A percentile compares a stretch with the other conserved stretches of the same genome.
Evolutionary conservation across 805 yeast species (phyloP).

Genomic region (Metschnikowia colocasiae): DNA sequence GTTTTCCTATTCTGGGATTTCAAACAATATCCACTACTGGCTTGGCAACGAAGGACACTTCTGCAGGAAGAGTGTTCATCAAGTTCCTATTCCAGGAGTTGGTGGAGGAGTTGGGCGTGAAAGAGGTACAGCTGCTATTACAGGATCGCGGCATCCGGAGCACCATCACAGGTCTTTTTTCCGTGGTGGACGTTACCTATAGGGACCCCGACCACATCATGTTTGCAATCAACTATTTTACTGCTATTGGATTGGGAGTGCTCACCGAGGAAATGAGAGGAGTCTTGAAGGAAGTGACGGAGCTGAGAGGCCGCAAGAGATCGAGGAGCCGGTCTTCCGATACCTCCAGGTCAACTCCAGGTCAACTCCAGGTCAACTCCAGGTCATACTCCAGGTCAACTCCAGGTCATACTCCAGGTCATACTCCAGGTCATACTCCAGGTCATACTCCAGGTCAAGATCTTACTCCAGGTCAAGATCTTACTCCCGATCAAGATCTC

Average conservation of each 20-base stretch:
- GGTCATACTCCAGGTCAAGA: slow-evolving; percentile 13
- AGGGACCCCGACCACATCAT: slow-evolving; percentile 51
- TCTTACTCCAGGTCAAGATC: slow-evolving; percentile 19
- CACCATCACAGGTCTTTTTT: slow-evolving; percentile 59
- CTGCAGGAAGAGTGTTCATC: slow-evolving; percentile 76
- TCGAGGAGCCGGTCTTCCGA: slow-evolving; percentile 9
- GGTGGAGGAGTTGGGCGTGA: slow-evolving; percentile 69
- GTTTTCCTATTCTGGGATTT: no score
- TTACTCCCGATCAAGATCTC: slow-evolving; percentile 2
- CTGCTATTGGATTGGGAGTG: slow-evolving; percentile 86
- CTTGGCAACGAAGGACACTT: slow-evolving; percentile 63
- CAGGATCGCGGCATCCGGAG: slow-evolving; percentile 50
- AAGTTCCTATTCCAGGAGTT: slow-evolving; percentile 79
- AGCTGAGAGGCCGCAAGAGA: slow-evolving; percentile 19
- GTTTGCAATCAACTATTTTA: slow-evolving; percentile 85
- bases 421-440: slow-evolving; percentile 22
- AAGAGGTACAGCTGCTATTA: slow-evolving; percentile 45
- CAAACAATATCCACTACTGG: no score
- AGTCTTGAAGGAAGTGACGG: slow-evolving; percentile 35
- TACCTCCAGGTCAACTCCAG: no score
- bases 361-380: no score
- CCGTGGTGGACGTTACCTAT: slow-evolving; percentile 34
- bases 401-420: no score
- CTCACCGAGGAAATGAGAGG: slow-evolving; percentile 81
- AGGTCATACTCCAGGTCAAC: no score